Percentiles rank a stretch among this genome's conserved stretches.
Evolutionary conservation across 371 early-diverging fungal genomes (phyloP).

Genomic region (Rhizopus microsporus): DNA sequence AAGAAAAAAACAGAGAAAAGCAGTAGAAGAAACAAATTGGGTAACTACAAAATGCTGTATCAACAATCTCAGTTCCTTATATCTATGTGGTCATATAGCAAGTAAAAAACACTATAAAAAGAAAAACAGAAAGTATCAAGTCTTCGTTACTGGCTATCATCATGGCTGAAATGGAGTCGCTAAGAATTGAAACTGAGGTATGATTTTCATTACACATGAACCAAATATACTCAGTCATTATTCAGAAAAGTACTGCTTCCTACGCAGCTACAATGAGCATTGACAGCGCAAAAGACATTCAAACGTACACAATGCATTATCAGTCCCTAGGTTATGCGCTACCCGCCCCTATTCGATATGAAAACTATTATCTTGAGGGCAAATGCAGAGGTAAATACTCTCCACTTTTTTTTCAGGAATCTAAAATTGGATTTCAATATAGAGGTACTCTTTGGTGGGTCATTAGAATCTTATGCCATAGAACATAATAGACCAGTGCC

Average conservation of each 20-base stretch:
- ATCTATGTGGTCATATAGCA: slow-evolving; percentile 12
- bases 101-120: slow-evolving; percentile 21
- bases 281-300: slow-evolving; percentile 32
- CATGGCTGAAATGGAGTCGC: slow-evolving; percentile 17
- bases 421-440: not conserved
- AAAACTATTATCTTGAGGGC: slow-evolving; percentile 50
- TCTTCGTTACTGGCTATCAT: slow-evolving; percentile 13
- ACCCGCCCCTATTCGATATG: slow-evolving; percentile 52
- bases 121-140: slow-evolving; percentile 21
- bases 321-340: slow-evolving; percentile 36
- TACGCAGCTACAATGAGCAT: slow-evolving; percentile 30
- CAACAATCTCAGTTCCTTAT: not conserved
- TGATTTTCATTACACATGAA: slow-evolving; percentile 13
- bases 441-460: slow-evolving; percentile 63
- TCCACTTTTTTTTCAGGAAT: not conserved
- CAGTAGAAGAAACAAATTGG: slow-evolving; percentile 37
- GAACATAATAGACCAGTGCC: slow-evolving; percentile 55
- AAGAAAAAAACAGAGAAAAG: slow-evolving; percentile 47
- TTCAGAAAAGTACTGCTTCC: slow-evolving; percentile 25
- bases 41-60: slow-evolving; percentile 21
- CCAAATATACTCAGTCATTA: not conserved
- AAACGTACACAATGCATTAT: slow-evolving; percentile 41
- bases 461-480: slow-evolving; percentile 46
- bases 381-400: slow-evolving; percentile 36
- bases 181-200: slow-evolving; percentile 23